Conservation (phyloP, 345 rosid species). For the Melastoma malabathricum region DNA sequence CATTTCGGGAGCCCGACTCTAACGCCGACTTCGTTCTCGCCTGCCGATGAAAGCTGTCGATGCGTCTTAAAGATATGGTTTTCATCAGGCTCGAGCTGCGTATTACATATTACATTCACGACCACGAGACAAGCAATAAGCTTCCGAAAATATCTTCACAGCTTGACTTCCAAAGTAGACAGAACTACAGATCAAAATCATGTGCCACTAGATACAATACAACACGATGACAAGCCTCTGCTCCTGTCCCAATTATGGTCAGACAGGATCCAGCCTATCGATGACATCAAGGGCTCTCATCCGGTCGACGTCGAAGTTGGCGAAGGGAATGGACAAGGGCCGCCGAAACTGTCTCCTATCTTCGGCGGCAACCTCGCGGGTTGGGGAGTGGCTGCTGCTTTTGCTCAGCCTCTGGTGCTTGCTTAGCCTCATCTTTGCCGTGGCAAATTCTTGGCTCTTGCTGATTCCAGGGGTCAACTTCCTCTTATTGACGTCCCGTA, state of each 20-base stretch:
- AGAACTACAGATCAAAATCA: too few relatives aligned
- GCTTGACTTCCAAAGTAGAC: too few relatives aligned
- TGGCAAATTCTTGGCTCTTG: conserved; percentile 89
- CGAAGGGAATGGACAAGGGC: conserved; percentile 57
- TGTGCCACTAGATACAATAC: too few relatives aligned
- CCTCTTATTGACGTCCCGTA: conserved; percentile 73
- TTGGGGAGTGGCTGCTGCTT: conserved; percentile 88
- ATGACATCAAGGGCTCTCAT: conserved; percentile 80
- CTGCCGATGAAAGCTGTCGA: too few relatives aligned
- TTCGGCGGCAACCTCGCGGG: conserved; percentile 28
- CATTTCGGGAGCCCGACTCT: too few relatives aligned
- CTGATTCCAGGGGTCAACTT: conserved; percentile 82
- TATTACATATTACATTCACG: too few relatives aligned
- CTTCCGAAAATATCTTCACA: too few relatives aligned
- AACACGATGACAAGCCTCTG: too few relatives aligned
- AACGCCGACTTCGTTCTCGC: too few relatives aligned
- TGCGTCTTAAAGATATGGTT: too few relatives aligned
- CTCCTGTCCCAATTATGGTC: conserved; percentile 2
- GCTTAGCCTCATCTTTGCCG: conserved; percentile 41
- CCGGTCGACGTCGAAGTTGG: conserved; percentile 64
- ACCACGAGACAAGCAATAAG: too few relatives aligned
- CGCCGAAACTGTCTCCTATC: conserved; percentile 56
- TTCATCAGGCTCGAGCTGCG: too few relatives aligned
- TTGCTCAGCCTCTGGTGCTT: conserved; percentile 81
- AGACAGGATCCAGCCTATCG: conserved; percentile 74